Evolutionary conservation across 441 rosid species (phyloP), one percentile per base, ranked within the genome.

Genomic region (Arabidopsis lyrata): DNA sequence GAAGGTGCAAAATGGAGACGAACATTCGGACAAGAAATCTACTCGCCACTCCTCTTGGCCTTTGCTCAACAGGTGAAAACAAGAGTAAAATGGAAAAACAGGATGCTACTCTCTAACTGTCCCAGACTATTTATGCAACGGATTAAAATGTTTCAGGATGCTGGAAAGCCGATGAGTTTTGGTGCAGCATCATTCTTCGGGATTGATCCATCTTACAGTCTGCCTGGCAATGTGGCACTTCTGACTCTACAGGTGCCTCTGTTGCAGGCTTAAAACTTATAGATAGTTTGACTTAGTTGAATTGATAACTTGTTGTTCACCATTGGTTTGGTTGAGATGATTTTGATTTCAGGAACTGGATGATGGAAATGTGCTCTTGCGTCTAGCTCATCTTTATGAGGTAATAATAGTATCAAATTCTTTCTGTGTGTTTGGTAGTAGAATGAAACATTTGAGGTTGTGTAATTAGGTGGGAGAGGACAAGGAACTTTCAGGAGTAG

Each of bases 1-100:
- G 83, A 88, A 76, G 93, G 86, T 60, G 87, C 93, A 64, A 85
- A 81, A 73, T 90, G 93, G 95, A 91, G 93, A 61, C 80, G 93
- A 61, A 75, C 93, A 53, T 85, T 83, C 68, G 93, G 95, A 42
- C 93, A 90, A 81, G 92, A 88, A 79, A 81, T 90, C 75, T 90
- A 88, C 77, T 88, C 95, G 16, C 95, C 95, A 10, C 80, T 90
- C 57, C 83, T 90, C 49, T 78, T 90, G 65, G 92, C 91, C 78
- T 90, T 90, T 68, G 73, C 87, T n/a, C 83, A 88, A 60, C 88
- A 90, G 87, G 99, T 95, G 66, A 83, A 73, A 47, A 22, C 63
- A 54, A 53, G 68, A 31, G 66, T 52, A 73, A 38, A 66, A 12
- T 39, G 34, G 50, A 47, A 53, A 16, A 76, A 16, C 5, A 24